Conservation (phyloP, 2,329 filamentous ascomycete species). For the Catunica adiposa region DNA sequence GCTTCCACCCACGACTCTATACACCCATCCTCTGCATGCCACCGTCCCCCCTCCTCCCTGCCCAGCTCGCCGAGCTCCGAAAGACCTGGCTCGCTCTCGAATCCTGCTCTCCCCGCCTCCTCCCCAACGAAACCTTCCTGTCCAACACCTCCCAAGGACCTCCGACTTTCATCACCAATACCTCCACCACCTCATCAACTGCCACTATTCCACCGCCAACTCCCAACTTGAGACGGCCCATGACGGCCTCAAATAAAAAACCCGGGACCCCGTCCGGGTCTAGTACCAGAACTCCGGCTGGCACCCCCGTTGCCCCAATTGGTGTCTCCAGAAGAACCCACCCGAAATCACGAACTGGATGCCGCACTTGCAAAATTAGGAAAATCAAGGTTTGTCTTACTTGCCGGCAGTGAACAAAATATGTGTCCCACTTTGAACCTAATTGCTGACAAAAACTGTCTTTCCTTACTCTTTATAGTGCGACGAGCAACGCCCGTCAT, state of each 20-base stretch:
- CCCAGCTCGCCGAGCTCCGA: conserved; percentile 9
- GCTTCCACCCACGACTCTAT: not conserved
- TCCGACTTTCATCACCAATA: too few species aligned
- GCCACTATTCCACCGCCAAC: not conserved
- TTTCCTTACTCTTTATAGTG: conserved; percentile 15
- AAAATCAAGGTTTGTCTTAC: conserved; percentile 16
- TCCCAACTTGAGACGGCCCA: not conserved
- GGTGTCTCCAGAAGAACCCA: conserved; percentile 11
- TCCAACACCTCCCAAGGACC: not conserved
- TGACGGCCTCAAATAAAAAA: not conserved
- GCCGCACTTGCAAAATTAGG: conserved; percentile 16
- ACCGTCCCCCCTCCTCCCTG: not conserved
- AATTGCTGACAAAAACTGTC: not conserved
- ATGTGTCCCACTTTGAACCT: not conserved
- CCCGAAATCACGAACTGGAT: conserved; percentile 14
- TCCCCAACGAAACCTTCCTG: conserved; percentile 5
- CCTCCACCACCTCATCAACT: not conserved
- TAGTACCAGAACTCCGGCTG: not conserved
- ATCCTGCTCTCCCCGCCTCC: not conserved
- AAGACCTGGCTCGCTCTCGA: conserved; percentile 11
- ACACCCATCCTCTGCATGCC: conserved; percentile 2
- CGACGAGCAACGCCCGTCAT: conserved; percentile 19
- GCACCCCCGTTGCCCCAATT: not conserved
- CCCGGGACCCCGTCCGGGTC: not conserved
- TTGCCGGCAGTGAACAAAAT: not conserved